Base-by-base conservation (phyloP, 257 asterid genomes). In the Rehmannia glutinosa region DNA sequence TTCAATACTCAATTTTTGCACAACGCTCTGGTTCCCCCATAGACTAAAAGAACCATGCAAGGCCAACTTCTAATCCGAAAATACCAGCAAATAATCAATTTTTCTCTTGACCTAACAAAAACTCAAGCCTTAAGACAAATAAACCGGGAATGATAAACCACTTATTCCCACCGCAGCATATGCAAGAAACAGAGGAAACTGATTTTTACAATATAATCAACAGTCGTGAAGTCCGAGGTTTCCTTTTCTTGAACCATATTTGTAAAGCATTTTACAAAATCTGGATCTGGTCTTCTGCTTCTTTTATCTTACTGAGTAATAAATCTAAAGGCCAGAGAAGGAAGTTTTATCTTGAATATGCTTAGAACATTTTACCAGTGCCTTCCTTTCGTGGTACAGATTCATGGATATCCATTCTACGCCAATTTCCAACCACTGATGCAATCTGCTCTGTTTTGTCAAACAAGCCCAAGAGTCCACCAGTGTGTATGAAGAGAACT, bases 401-500 rank as follows among this genome's bases (percentile, higher is more conserved):
- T 64, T 83, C 92, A 23, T 64, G 76, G 46, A 93, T 63, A 66
- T 90, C 94, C 96, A 93, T 86, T 74, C 82, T 76, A 8, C 88
- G 81, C 96, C 96, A 90, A 3, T 84, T 86, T 35, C 92, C 87
- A 49, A 93, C 41, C 73, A 84, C 32, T 7, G 96, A 63, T 0
- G 74, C 77, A 62, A 93, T 80, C 78, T 90, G 86, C 74, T 90
- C 96, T 13, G 89, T 69, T 66, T 90, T 90, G 81, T 90, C 97
- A 33, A 53, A 90, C 66, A 93, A 73, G 62, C 97, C 99, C 28
- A 90, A 78, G 19, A 90, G 74, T 10, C 97, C 99, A 20, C 99
- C 97, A 0, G 99, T 93, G 82, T 93, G 99, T 70, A 93, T 80
- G 82, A 93, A 93, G 45, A 93, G 83, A 70, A 93, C 78, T 74